Conservation (phyloP, 768 basidiomycete species). For the Tylopilus sp. region DNA sequence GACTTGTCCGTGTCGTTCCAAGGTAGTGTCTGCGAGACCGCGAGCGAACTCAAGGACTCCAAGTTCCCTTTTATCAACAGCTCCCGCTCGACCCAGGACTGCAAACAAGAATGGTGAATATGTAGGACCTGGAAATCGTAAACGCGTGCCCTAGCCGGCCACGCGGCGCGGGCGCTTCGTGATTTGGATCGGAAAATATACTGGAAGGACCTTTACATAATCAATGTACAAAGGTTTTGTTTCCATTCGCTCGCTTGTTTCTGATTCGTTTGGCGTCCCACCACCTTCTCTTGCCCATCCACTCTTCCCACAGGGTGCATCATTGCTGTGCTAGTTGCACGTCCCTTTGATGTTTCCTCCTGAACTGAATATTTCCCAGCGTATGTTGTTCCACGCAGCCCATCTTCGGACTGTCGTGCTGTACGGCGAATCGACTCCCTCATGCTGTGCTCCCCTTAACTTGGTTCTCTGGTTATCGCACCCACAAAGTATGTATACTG, state of each 20-base stretch:
- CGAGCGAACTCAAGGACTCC: neutral
- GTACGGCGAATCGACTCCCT: neutral
- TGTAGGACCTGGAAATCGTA: neutral
- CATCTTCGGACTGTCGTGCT: neutral
- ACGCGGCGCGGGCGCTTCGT: neutral
- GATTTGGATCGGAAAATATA: no score
- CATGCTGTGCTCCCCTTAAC: neutral
- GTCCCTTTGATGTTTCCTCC: neutral
- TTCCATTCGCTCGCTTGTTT: neutral
- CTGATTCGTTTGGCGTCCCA: neutral
- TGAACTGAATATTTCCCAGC: neutral
- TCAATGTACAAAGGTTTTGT: neutral
- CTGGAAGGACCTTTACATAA: neutral
- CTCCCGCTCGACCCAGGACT: neutral
- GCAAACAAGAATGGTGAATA: neutral
- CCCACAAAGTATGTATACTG: no score
- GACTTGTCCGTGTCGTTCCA: neutral
- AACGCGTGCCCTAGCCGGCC: neutral
- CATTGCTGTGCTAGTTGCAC: no score
- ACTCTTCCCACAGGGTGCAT: neutral
- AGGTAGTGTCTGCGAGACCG: neutral
- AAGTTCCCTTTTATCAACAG: neutral
- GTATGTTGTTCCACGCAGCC: neutral
- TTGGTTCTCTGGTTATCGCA: neutral
- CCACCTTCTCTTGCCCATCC: neutral